Evolutionary conservation across 73 alveolate genomes (phyloP), one percentile per base, ranked within the genome.

Genomic region (Symbiodinium pilosum): DNA sequence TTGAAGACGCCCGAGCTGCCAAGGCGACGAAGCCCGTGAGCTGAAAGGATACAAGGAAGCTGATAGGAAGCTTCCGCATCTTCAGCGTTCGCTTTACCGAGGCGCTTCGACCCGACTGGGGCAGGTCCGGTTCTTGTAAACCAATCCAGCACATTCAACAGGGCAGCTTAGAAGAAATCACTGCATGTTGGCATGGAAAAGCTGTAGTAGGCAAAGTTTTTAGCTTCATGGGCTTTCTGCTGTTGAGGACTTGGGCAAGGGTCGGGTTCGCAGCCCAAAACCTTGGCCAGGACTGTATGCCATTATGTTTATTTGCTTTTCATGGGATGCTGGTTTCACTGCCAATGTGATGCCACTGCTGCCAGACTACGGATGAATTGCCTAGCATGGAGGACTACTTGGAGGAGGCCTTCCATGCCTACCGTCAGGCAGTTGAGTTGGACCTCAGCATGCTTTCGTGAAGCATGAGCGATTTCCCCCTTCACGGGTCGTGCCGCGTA

Each of bases 1-100:
- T 64, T 36, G 95, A 83, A 40, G 95, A 89, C 47, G 95, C 95
- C n/a, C 87, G 47, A 64, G 39, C n/a, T 2, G 87, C 95, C 87
- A 89, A 89, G 95, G 95, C 3, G 21, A 64, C 73, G 73, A 14
- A 9, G 11, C 84, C 26, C 7, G 87, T 32, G 43, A 28, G n/a
- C n/a, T n/a, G n/a, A n/a, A n/a, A n/a, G n/a, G n/a, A n/a, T n/a
- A n/a, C n/a, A n/a, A n/a, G n/a, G n/a, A n/a, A n/a, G n/a, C n/a
- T n/a, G n/a, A n/a, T n/a, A n/a, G n/a, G n/a, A n/a, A n/a, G n/a
- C n/a, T n/a, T n/a, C n/a, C n/a, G n/a, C n/a, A n/a, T n/a, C n/a
- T n/a, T n/a, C n/a, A n/a, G n/a, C n/a, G n/a, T n/a, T n/a, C n/a
- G n/a, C n/a, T n/a, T n/a, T n/a, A n/a, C n/a, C n/a, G 16, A 64